phyloP scores from a whole-genome alignment of 163 green algal species.

The Coccomyxa subellipsoidea region DNA sequence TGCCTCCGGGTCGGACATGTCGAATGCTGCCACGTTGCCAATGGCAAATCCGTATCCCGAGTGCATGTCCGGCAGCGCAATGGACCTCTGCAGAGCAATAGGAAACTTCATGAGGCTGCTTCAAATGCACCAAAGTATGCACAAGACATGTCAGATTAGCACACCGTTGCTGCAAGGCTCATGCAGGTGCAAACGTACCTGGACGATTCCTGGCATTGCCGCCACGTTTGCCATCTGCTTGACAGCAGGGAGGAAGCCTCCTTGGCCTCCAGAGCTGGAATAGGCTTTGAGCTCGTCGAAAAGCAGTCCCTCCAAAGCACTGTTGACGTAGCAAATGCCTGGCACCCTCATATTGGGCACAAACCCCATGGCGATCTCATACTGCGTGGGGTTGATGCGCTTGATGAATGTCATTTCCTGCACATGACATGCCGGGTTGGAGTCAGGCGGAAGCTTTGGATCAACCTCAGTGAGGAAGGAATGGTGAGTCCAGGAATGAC shows the following conservation, averaged over 20 bases:
- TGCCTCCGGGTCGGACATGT: conserved; percentile 72
- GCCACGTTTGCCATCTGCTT: conserved; percentile 92
- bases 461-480: too few relatives aligned
- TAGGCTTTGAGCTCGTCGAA: conserved; percentile 65
- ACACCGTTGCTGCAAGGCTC: background rate
- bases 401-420: conserved; percentile 54
- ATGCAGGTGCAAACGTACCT: conserved; percentile 29
- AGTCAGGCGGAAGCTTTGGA: too few relatives aligned
- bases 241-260: conserved; percentile 87
- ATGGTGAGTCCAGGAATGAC: too few relatives aligned
- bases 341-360: conserved; percentile 73
- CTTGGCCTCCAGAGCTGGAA: conserved; percentile 40
- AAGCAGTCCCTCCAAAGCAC: conserved; percentile 50
- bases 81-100: conserved; percentile 50
- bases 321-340: conserved; percentile 73
- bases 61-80: conserved; percentile 86
- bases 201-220: conserved; percentile 79
- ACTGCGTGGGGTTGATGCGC: conserved; percentile 35
- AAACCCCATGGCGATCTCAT: conserved; percentile 58
- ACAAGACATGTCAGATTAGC: too few relatives aligned
- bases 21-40: conserved; percentile 91
- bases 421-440: background rate
- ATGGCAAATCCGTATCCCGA: conserved; percentile 92
- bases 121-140: too few relatives aligned
- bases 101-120: too few relatives aligned